A percentile compares a stretch with the other conserved stretches of the same genome.
These are phyloP conservation scores for Kluyveromyces wickerhamii DNA, from an alignment of 805 yeast genomes.

Conservation along the genomic window DNA sequence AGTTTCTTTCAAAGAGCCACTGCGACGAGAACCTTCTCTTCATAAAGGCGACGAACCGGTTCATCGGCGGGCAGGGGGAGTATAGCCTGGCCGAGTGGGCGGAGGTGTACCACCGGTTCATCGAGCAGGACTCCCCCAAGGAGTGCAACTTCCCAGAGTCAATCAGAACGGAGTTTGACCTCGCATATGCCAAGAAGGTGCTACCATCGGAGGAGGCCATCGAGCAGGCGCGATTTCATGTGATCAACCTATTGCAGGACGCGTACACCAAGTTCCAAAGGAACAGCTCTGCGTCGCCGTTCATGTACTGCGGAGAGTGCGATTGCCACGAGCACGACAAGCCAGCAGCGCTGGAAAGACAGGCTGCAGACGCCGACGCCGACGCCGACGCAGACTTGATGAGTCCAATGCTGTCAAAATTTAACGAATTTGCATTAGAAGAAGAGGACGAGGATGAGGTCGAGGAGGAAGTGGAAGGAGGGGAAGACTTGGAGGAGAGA, in stretches of 20 bases:
- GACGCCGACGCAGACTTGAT: slow-evolving; percentile 2
- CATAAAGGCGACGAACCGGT: slow-evolving; percentile 11
- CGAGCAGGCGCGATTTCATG: slow-evolving; percentile 20
- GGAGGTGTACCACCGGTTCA: slow-evolving; percentile 11
- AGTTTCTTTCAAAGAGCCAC: slow-evolving; percentile 19
- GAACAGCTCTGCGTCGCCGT: slow-evolving; percentile 4
- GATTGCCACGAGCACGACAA: background rate
- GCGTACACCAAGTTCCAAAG: slow-evolving; percentile 13
- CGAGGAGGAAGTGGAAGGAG: background rate
- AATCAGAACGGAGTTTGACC: slow-evolving; percentile 16
- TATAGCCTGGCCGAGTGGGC: background rate
- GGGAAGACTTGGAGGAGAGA: too few relatives aligned
- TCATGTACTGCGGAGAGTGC: background rate
- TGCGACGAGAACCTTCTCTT: slow-evolving; percentile 29
- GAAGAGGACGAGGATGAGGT: slow-evolving; percentile 5
- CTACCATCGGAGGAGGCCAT: slow-evolving; percentile 17
- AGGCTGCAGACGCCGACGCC: too few relatives aligned
- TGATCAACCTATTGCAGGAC: slow-evolving; percentile 20
- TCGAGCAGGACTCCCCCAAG: slow-evolving; percentile 20
- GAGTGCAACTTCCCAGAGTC: slow-evolving; percentile 27
- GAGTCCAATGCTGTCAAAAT: background rate
- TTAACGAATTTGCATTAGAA: background rate
- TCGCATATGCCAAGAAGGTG: slow-evolving; percentile 9
- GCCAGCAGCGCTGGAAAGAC: too few relatives aligned
- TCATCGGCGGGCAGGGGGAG: slow-evolving; percentile 4